Base-by-base conservation (phyloP, 1,139 yeast species). In the Candida tetrigidarum region DNA sequence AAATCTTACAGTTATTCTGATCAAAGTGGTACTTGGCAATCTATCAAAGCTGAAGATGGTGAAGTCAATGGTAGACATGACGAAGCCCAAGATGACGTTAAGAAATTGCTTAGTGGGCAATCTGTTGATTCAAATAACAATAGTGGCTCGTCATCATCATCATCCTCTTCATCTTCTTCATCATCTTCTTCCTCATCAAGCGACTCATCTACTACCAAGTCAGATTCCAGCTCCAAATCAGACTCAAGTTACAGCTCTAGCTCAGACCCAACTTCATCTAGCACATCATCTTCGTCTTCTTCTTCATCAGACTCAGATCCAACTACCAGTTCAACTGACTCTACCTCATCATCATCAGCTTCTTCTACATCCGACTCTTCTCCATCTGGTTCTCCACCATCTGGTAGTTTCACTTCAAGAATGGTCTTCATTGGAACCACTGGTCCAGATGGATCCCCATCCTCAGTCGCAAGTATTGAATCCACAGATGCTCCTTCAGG, bases 21-120 rank as follows among this genome's bases (percentile, higher is more conserved):
- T 58, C 69, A 72, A 39, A 62, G 84, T 16, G 96, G 96, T 26
- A 57, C 65, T 29, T 85, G 89, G 89, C 62, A 74, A 38, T 84
- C 92, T 3, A 87, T 90, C 50, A 61, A 74, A 29, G 83, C 95
- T 25, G 66, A 70, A 27, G 79, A 74, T 56, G 96, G 96, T 46
- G 60, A 67, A 44, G 74, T 88, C 37, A 75, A 82, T 56, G 93
- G 90, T 12, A 80, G 91, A 64, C 59, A 64, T 38, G 62, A 63
- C 0, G 64, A 74, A 48, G 88, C 82, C 9, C 64, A 68, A 38
- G 58, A 63, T 9, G 86, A 84, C 41, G 81, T 81, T 54, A 67
- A 62, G 16, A 55, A 61, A 20, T 67, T 82, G 45, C 52, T 47
- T 36, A 51, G 50, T 30, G 70, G 67, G 11, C 56, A 50, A 2